These are phyloP conservation scores for Diddensiella transvaalensis DNA, from an alignment of 805 yeast genomes.

Conservation along the genomic window DNA sequence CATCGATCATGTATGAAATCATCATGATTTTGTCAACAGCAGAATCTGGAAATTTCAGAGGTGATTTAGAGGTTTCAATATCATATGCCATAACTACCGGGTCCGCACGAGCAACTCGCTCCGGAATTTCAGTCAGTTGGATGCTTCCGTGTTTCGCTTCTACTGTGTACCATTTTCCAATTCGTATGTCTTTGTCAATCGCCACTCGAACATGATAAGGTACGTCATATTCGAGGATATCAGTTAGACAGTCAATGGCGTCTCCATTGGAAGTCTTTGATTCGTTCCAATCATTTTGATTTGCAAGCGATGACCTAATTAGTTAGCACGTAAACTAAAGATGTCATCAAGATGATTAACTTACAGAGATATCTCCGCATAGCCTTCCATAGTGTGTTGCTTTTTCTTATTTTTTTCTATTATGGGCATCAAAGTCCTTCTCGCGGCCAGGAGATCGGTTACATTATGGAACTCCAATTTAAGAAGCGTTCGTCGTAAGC, in stretches of 20 bases:
- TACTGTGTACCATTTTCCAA: conserved; percentile 94
- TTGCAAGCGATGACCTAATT: conserved; percentile 7
- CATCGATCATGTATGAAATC: conserved; percentile 99
- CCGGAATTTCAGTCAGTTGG: conserved; percentile 55
- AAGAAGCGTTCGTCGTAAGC: conserved; percentile 61
- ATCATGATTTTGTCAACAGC: conserved; percentile 91
- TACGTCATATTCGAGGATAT: conserved; percentile 89
- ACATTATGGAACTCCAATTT: conserved; percentile 72
- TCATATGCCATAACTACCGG: conserved; percentile 96
- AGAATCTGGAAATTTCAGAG: conserved; percentile 92
- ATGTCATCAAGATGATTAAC: too few relatives aligned
- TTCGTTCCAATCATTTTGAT: conserved; percentile 10
- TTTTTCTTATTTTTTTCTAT: conserved; percentile 62
- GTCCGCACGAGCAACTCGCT: conserved; percentile 90
- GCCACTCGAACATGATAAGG: conserved; percentile 95
- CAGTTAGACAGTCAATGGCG: conserved; percentile 62
- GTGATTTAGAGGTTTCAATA: conserved; percentile 96
- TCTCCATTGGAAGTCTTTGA: conserved; percentile 35
- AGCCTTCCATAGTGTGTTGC: conserved; percentile 62
- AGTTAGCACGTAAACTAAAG: too few relatives aligned
- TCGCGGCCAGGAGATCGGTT: conserved; percentile 68
- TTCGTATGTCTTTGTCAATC: conserved; percentile 81
- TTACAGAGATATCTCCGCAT: conserved; percentile 50
- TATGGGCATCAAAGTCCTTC: conserved; percentile 65
- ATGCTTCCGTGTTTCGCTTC: conserved; percentile 57